Evolutionary conservation across 1,284 basidiomycete genomes (phyloP).

Genomic region (Omphalotus olearius): DNA sequence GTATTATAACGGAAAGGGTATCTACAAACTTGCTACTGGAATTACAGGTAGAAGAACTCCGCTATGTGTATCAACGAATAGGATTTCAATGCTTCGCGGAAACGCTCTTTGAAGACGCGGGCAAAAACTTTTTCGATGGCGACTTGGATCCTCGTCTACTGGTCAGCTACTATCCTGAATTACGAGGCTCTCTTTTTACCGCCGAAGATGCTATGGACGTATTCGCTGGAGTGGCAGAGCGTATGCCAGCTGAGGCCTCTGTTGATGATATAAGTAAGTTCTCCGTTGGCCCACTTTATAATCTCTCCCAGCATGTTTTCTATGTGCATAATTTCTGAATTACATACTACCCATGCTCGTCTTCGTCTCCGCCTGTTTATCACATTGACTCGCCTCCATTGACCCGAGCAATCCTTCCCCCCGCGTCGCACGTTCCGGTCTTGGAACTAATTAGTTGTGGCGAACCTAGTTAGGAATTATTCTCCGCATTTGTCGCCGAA

Average conservation of each 20-base stretch:
- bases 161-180: slow-evolving; percentile 71
- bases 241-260: slow-evolving; percentile 57
- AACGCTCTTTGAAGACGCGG: slow-evolving; percentile 75
- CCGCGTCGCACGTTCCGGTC: slow-evolving; percentile 26
- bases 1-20: background rate
- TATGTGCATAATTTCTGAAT: slow-evolving; percentile 2
- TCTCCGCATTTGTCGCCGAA: slow-evolving; percentile 77
- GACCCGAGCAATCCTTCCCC: slow-evolving; percentile 21
- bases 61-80: slow-evolving; percentile 74
- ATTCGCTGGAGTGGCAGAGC: slow-evolving; percentile 63
- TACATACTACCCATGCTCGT: background rate
- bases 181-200: slow-evolving; percentile 56
- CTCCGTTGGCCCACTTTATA: slow-evolving; percentile 7
- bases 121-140: slow-evolving; percentile 67
- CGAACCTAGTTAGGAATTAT: slow-evolving; percentile 87
- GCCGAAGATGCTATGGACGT: slow-evolving; percentile 46
- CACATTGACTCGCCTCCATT: slow-evolving; percentile 23
- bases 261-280: slow-evolving; percentile 77
- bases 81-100: slow-evolving; percentile 70
- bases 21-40: background rate
- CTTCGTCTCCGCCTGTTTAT: background rate
- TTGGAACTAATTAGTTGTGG: slow-evolving; percentile 74
- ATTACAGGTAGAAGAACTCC: slow-evolving; percentile 55
- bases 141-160: slow-evolving; percentile 73
- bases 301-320: slow-evolving; percentile 6